Evolutionary conservation across 768 basidiomycete species (phyloP), one percentile per base, ranked within the genome.

Genomic region (Rhizopogon vesiculosus): DNA sequence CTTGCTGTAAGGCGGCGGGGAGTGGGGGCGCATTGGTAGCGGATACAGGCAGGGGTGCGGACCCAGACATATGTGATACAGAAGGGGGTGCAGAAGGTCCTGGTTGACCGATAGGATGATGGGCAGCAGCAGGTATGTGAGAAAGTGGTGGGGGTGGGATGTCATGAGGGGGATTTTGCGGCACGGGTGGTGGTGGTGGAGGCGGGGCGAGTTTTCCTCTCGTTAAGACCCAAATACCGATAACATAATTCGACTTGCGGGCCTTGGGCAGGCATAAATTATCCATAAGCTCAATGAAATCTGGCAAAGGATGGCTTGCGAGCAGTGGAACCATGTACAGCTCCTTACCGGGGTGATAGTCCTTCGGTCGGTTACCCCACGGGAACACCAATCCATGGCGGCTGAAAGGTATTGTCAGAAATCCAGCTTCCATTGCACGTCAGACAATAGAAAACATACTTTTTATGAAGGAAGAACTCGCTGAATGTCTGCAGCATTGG

Each of bases 381-480:
- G 91, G 91, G 59, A 93, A 92, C 18, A 92, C 81, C 19, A 93
- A 78, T 9, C 89, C 91, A 66, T 93, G 90, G 19, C 91, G 91
- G 51, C 91, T 93, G 66, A 12, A 68, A 59, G 61, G 38, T 19
- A 35, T 33, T 58, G 41, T 49, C 55, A 51, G 35, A 55, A 31
- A 53, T 61, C 42, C 56, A 51, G n/a, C 2, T 51, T 29, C 51
- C n/a, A n/a, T 33, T 31, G 39, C 50, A 38, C 35, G 53, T 54
- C 59, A 43, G 40, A 58, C 18, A 48, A 59, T 25, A 22, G 52
- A 39, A 61, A 51, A 73, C 85, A 55, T 64, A 91, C 91, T 81
- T 81, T 76, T 91, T 91, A 1, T 78, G 78, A 39, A 86, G 76
- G 50, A 93, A 73, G 58, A 87, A 89, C 46, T 85, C 82, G 40